A percentile compares a stretch with the other conserved stretches of the same genome.
Evolutionary conservation across 306 rosid species (phyloP).

Genomic region (Lathyrus aphaca): DNA sequence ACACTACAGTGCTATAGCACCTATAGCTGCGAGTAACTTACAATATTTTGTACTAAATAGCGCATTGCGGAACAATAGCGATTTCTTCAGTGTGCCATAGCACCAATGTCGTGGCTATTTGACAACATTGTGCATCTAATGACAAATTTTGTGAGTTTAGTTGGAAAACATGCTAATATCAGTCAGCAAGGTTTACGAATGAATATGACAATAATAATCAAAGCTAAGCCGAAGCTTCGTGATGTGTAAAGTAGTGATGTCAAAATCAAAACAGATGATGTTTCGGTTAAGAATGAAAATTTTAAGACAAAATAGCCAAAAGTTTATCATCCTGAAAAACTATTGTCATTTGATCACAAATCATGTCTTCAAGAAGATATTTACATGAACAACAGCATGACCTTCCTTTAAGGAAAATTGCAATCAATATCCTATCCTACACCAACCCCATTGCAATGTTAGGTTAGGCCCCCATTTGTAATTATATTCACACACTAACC

Average conservation of each 20-base stretch:
- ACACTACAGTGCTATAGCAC: background rate
- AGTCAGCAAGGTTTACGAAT: background rate
- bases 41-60: background rate
- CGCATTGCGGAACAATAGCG: background rate
- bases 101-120: background rate
- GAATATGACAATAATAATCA: background rate
- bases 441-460: conserved; percentile 8
- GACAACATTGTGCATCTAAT: background rate
- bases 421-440: conserved; percentile 24
- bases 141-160: background rate
- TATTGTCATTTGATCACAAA: conserved; percentile 7
- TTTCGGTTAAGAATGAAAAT: background rate
- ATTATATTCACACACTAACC: conserved; percentile 23
- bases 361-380: conserved; percentile 20
- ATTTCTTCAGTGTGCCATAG: background rate
- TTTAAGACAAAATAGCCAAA: background rate
- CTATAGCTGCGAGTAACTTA: background rate
- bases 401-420: conserved; percentile 27
- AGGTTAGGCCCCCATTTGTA: background rate
- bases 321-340: background rate
- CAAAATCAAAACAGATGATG: conserved; percentile 21
- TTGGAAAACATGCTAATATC: background rate
- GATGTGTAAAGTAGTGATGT: background rate
- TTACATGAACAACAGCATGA: conserved; percentile 27
- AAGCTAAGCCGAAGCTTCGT: background rate